phyloP scores from a whole-genome alignment of 805 yeast species.

The Cyberlindnera maritima region DNA sequence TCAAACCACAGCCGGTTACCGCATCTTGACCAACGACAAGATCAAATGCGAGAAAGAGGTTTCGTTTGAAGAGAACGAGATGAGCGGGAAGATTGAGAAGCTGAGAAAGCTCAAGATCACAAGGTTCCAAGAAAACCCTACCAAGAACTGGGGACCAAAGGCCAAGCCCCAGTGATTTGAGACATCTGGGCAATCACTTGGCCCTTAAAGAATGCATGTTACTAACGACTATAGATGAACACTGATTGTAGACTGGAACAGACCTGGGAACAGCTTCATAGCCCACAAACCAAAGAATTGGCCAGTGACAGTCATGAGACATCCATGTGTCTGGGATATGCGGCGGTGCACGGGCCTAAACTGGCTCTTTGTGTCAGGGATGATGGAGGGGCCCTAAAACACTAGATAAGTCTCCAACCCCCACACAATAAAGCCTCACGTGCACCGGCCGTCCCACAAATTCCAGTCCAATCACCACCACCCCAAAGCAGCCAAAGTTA shows the following conservation, averaged over 20 bases:
- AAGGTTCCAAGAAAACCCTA: slow-evolving; percentile 88
- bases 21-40: slow-evolving; percentile 45
- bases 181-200: not conserved
- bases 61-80: slow-evolving; percentile 60
- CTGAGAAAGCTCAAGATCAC: slow-evolving; percentile 78
- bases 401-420: too few species aligned
- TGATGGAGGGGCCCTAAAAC: too few species aligned
- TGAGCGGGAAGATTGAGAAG: slow-evolving; percentile 53
- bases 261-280: too few species aligned
- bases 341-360: too few species aligned
- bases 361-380: too few species aligned
- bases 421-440: too few species aligned
- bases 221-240: not conserved
- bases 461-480: too few species aligned
- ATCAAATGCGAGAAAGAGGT: slow-evolving; percentile 36
- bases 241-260: too few species aligned
- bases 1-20: slow-evolving; percentile 55
- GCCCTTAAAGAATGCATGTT: not conserved
- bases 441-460: too few species aligned
- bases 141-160: slow-evolving; percentile 97
- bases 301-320: too few species aligned
- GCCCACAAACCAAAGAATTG: too few species aligned
- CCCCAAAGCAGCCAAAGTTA: not conserved
- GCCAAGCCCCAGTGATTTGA: slow-evolving; percentile 55
- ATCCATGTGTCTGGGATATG: too few species aligned